Evolutionary conservation across 1,139 yeast species (phyloP), one percentile per base, ranked within the genome.

Genomic region (Diutina siamensis): DNA sequence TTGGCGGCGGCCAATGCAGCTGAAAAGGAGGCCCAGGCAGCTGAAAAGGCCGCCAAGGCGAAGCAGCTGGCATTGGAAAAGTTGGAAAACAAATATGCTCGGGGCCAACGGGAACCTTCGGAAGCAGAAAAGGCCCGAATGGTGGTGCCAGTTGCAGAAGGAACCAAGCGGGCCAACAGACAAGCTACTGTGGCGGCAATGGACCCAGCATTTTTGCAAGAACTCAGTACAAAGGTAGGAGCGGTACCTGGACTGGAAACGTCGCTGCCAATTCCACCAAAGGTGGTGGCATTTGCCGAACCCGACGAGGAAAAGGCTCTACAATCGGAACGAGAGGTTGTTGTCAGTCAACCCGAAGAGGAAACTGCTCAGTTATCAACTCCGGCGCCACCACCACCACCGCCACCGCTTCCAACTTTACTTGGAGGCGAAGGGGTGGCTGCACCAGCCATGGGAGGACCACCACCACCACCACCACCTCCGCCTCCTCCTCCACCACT

Each of bases 171-270:
- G 49, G 54, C 48, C 22, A 57, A 67, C 48, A 56, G 72, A 45
- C 58, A 58, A 44, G 63, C 71, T 1, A 61, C 68, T 1, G 57
- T 67, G 28, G 66, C 65, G 22, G 68, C 67, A 1, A 67, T 72
- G 68, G 67, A 74, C 53, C 79, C 83, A 9, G 60, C 69, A 42
- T 80, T 77, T 59, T 65, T 82, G 52, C 68, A 71, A 46, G 88
- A 82, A 53, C 64, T 81, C 50, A 67, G 74, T 20, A 61, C 70
- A 9, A 79, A 76, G 53, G 81, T 79, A 10, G 62, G 20, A 12
- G n/a, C 36, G 9, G 36, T 8, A 15, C 8, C 36, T 10, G 7
- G 20, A 9, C 21, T 18, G 18, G 40, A 18, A 20, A 25, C 22
- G 9, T 20, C 40, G 4, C 40, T 35, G 40, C 36, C 36, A 2